These are phyloP conservation scores for Pseudisothecium myosuroides DNA, from an alignment of 225 moss, liverwort and hornwort genomes.

Conservation along the genomic window DNA sequence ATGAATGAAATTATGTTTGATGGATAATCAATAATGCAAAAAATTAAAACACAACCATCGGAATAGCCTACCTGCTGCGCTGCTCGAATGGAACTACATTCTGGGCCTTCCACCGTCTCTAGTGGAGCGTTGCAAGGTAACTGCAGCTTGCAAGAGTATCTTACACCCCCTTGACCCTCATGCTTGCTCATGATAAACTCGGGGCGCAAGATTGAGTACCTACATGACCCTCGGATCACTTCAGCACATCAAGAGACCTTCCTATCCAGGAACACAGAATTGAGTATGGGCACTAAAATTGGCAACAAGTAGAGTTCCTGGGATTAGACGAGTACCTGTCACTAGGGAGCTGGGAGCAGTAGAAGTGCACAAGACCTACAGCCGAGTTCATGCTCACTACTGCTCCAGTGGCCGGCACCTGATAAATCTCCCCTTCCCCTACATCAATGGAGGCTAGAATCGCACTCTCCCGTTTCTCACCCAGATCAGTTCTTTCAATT, in stretches of 20 bases:
- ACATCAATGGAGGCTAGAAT: conserved; percentile 80
- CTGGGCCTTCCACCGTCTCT: conserved; percentile 79
- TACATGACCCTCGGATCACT: conserved; percentile 7
- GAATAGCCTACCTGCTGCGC: conserved; percentile 75
- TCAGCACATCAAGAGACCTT: not conserved
- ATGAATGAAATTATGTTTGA: not conserved
- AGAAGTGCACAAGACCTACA: conserved; percentile 96
- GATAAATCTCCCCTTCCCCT: conserved; percentile 92
- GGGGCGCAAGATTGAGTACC: conserved; percentile 93
- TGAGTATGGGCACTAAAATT: not conserved
- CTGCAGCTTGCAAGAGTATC: conserved; percentile 91
- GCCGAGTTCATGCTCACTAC: conserved; percentile 99
- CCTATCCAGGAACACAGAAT: not conserved
- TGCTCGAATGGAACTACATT: conserved; percentile 80
- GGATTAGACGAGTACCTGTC: conserved; percentile 50
- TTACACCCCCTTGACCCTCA: conserved; percentile 72
- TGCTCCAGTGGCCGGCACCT: conserved; percentile 93
- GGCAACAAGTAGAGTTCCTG: not conserved
- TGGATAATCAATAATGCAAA: not conserved
- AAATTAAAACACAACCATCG: not conserved
- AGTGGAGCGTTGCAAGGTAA: conserved; percentile 97
- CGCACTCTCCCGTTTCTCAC: conserved; percentile 67
- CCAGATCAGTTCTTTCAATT: conserved; percentile 94
- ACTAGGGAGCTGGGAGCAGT: conserved; percentile 98
- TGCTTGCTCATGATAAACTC: conserved; percentile 93